Evolutionary conservation across 2,329 filamentous ascomycete genomes (phyloP), one percentile per base, ranked within the genome.

Genomic region (Golovinomyces cichoracearum): DNA sequence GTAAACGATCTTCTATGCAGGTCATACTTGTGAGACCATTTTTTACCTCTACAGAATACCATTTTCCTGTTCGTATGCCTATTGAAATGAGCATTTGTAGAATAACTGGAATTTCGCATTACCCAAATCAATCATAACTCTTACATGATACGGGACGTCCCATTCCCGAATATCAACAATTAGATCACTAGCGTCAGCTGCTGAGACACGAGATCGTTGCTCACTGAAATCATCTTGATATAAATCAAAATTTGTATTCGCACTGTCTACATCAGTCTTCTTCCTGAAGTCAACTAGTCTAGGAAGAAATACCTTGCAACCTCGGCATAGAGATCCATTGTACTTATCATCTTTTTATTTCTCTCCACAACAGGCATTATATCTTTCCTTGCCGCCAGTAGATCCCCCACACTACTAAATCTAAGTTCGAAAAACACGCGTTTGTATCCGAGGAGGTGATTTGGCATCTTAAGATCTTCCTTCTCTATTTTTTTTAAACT

Each of bases 121-220:
- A 84, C 81, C 73, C 70, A 84, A 74, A 66, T 98, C 90, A 66
- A 98, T 98, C 65, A 92, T 83, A 66, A 98, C 88, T 73, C 90
- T 77, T 61, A 98, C 90, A 69, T 98, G 90, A 69, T 98, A 98
- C 55, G 90, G 92, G 59, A 98, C 92, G 65, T 98, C 90, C 65
- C 93, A 98, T 69, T 98, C 90, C 71, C 90, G 78, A 63, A 98
- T 93, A 72, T 98, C 92, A 66, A 94, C 74, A 71, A 98, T 85
- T 64, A 80, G 94, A 71, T 95, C 88, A 71, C 85, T 93, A 51
- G 88, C 85, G 64, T 95, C 86, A 57, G 78, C 70, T 66, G 84
- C 78, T 55, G 71, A 70, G 63, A 72, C 73, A 68, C 79, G 85
- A 67, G 71, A 69, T 72, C 79, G 77, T 78, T 72, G 74, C 63